A percentile compares a stretch with the other conserved stretches of the same genome.
These are phyloP conservation scores for Blastobotrys elegans DNA, from an alignment of 1,139 yeast genomes.

Conservation along the genomic window DNA sequence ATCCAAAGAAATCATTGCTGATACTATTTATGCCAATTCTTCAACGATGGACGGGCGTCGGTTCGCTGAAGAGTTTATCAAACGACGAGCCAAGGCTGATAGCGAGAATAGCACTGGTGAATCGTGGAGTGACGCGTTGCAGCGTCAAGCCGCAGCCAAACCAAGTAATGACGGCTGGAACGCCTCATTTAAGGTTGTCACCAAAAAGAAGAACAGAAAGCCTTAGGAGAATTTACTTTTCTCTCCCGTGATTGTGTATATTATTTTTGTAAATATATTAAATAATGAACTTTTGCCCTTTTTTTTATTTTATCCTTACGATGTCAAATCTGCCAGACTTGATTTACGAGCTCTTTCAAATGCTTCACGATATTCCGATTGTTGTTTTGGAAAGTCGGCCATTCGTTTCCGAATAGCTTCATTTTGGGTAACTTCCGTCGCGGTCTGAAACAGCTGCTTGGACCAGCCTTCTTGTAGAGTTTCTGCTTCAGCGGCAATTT, in stretches of 20 bases:
- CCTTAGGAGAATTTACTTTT: constrained; percentile 1
- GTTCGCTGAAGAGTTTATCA: constrained; percentile 84
- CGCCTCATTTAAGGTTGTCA: constrained; percentile 56
- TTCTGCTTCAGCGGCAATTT: constrained; percentile 75
- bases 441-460: constrained; percentile 65
- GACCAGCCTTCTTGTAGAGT: constrained; percentile 74
- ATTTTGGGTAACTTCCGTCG: constrained; percentile 87
- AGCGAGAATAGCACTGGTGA: constrained; percentile 25
- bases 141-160: constrained; percentile 56
- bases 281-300: neutral
- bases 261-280: constrained; percentile 8
- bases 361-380: constrained; percentile 26
- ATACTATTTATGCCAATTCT: constrained; percentile 85
- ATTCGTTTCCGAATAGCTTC: constrained; percentile 85
- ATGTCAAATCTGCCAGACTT: constrained; percentile 17
- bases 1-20: constrained; percentile 81
- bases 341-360: constrained; percentile 20
- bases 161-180: constrained; percentile 74
- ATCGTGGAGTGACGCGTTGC: constrained; percentile 48
- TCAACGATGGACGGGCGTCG: constrained; percentile 93
- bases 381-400: constrained; percentile 46
- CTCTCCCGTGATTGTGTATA: neutral
- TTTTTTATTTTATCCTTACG: constrained; percentile 4
- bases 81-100: constrained; percentile 69
- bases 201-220: constrained; percentile 43